Evolutionary conservation across 2,329 filamentous ascomycete genomes (phyloP).

Genomic region (Metarhizium rileyi): DNA sequence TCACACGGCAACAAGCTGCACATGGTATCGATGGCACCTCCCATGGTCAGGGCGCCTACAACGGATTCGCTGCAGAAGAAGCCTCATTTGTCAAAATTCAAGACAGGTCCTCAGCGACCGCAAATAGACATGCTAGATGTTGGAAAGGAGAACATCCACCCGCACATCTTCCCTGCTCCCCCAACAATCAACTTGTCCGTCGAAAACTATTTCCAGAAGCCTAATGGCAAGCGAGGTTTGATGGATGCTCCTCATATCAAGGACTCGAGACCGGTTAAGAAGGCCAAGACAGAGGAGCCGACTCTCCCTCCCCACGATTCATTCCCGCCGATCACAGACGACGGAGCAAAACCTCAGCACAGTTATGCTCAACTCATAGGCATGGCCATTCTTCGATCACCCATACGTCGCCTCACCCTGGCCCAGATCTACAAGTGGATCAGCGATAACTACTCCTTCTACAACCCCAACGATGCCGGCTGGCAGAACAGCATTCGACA

Average conservation of each 20-base stretch:
- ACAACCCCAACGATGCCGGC: constrained; percentile 72
- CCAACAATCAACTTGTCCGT: constrained; percentile 38
- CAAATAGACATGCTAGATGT: constrained; percentile 31
- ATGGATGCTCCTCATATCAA: constrained; percentile 66
- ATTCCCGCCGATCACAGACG: constrained; percentile 75
- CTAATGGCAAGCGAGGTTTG: constrained; percentile 49
- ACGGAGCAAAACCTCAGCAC: constrained; percentile 79
- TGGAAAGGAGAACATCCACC: constrained; percentile 49
- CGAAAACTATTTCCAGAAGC: constrained; percentile 44
- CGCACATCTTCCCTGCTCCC: constrained; percentile 39
- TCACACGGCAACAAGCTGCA: constrained; percentile 51
- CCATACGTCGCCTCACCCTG: constrained; percentile 73
- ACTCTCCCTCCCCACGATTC: constrained; percentile 62
- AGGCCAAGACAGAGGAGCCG: constrained; percentile 51
- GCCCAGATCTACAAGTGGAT: constrained; percentile 99
- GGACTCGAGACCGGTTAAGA: constrained; percentile 59
- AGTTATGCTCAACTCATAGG: constrained; percentile 94
- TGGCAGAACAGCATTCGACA: constrained; percentile 99
- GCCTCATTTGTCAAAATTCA: constrained; percentile 48
- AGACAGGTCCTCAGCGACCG: constrained; percentile 45
- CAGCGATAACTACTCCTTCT: constrained; percentile 86
- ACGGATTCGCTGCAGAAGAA: constrained; percentile 66
- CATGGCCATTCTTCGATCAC: constrained; percentile 89
- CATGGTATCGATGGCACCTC: constrained; percentile 57
- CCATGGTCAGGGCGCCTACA: constrained; percentile 38